Percentiles rank a stretch among this genome's conserved stretches.
Evolutionary conservation across 2,329 filamentous ascomycete genomes (phyloP).

Genomic region (Epicoccum nigrum): DNA sequence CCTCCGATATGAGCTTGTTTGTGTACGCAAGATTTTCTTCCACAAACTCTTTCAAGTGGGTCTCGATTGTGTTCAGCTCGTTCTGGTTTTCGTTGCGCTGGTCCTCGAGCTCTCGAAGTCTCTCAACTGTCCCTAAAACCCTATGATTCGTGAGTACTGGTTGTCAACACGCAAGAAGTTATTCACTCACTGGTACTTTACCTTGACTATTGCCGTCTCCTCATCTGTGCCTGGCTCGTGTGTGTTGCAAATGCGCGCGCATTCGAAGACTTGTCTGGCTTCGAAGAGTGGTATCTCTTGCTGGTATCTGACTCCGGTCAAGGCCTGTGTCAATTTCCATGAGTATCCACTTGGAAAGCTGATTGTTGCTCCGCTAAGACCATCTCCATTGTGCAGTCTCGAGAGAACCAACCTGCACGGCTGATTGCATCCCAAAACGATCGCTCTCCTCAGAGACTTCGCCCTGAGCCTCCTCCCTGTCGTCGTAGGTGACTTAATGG

Average conservation of each 20-base stretch:
- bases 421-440: too few relatives aligned
- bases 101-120: not conserved
- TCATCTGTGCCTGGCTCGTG: not conserved
- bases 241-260: not conserved
- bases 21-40: not conserved
- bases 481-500: too few relatives aligned
- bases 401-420: too few relatives aligned
- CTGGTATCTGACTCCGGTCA: not conserved
- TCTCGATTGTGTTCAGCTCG: not conserved
- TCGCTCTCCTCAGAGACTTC: too few relatives aligned
- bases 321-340: not conserved
- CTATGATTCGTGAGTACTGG: not conserved
- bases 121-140: not conserved
- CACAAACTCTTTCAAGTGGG: not conserved
- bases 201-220: not conserved
- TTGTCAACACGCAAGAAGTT: too few relatives aligned
- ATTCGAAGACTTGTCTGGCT: constrained; percentile 14
- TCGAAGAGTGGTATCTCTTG: constrained; percentile 6
- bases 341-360: not conserved
- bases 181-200: not conserved
- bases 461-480: too few relatives aligned
- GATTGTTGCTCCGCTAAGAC: not conserved
- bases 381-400: not conserved
- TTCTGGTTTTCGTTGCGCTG: not conserved
- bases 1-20: not conserved